Percentiles rank a stretch among this genome's conserved stretches.
These are phyloP conservation scores for Aspergillus ruber DNA, from an alignment of 2,329 filamentous ascomycete species.

Conservation along the genomic window DNA sequence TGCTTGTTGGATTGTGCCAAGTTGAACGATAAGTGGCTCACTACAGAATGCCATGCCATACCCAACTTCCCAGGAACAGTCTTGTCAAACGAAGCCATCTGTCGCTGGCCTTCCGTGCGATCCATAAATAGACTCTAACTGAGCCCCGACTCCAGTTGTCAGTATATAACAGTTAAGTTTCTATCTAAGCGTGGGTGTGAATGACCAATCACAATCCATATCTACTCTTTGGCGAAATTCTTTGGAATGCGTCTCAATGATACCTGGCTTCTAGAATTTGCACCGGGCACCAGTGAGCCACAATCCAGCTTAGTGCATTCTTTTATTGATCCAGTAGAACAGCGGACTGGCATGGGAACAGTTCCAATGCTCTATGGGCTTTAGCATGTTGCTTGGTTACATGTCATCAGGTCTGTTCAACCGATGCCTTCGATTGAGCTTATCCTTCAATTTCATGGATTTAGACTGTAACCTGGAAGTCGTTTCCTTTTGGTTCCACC, in stretches of 20 bases:
- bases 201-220: not conserved
- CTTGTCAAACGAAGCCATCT: too few species aligned
- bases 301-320: not conserved
- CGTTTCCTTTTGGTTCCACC: not conserved
- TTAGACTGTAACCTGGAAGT: not conserved
- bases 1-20: too few species aligned
- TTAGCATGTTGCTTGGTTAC: not conserved
- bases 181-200: not conserved
- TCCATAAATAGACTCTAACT: too few species aligned
- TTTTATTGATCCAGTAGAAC: not conserved
- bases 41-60: too few species aligned
- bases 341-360: not conserved
- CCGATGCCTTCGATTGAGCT: not conserved
- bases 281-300: not conserved
- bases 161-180: not conserved
- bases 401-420: not conserved
- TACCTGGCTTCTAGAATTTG: not conserved
- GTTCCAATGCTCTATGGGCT: not conserved
- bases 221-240: not conserved
- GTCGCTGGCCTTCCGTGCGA: too few species aligned
- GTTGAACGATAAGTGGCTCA: too few species aligned
- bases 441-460: not conserved
- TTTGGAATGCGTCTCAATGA: not conserved
- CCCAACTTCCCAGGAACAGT: too few species aligned
- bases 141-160: not conserved